phyloP scores from a whole-genome alignment of 2,329 filamentous ascomycete species.

The Cladosporium oxysporum region DNA sequence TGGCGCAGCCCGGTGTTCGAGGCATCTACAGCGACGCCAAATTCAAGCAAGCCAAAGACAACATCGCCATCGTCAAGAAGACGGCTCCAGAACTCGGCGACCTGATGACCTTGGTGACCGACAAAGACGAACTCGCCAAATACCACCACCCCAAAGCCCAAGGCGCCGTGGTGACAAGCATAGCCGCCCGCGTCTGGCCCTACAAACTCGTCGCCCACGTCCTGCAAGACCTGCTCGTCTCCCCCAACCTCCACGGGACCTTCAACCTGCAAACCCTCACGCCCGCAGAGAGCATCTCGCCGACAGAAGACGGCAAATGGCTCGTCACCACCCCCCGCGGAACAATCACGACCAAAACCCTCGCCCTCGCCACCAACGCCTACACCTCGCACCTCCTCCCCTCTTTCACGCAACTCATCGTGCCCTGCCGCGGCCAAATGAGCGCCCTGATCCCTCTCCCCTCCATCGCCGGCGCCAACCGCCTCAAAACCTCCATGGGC shows the following conservation, averaged over 20 bases:
- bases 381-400: conserved; percentile 74
- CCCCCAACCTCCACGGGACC: conserved; percentile 31
- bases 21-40: conserved; percentile 60
- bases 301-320: conserved; percentile 48
- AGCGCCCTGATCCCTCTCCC: conserved; percentile 63
- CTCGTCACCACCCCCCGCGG: conserved; percentile 69
- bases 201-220: conserved; percentile 80
- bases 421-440: conserved; percentile 76
- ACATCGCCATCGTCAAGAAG: conserved; percentile 54
- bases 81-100: conserved; percentile 59
- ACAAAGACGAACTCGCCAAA: conserved; percentile 48
- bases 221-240: conserved; percentile 59
- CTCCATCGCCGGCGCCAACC: conserved; percentile 32
- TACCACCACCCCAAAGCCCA: conserved; percentile 57
- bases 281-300: conserved; percentile 50
- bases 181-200: conserved; percentile 74
- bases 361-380: conserved; percentile 80
- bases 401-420: conserved; percentile 67
- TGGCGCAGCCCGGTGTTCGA: conserved; percentile 63
- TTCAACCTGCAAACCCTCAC: conserved; percentile 78
- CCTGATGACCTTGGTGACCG: conserved; percentile 43
- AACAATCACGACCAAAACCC: conserved; percentile 59
- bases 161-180: conserved; percentile 65
- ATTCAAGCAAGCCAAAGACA: conserved; percentile 53
- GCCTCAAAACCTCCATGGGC: conserved; percentile 63